phyloP scores from a whole-genome alignment of 2,329 filamentous ascomycete genomes.

The Fusarium illudens region DNA sequence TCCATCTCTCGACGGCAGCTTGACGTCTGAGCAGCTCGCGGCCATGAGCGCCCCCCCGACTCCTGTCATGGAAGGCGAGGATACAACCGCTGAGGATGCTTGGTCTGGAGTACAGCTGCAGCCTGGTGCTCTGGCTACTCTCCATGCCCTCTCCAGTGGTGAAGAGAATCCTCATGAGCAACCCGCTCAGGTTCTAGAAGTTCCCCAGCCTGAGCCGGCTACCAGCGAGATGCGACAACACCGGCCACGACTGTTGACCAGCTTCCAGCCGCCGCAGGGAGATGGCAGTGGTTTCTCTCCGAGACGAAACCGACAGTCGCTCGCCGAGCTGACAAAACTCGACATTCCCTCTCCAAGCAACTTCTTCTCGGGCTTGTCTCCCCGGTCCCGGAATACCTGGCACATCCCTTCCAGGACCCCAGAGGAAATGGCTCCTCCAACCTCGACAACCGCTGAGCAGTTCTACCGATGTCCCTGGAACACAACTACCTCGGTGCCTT shows the following conservation, averaged over 20 bases:
- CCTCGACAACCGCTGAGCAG: constrained; percentile 88
- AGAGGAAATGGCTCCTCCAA: constrained; percentile 69
- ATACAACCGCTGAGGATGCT: constrained; percentile 63
- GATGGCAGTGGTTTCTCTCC: constrained; percentile 41
- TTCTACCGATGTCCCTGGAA: constrained; percentile 90
- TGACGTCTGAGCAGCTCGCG: constrained; percentile 88
- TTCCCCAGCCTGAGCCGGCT: constrained; percentile 46
- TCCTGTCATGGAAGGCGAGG: constrained; percentile 71
- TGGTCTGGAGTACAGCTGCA: constrained; percentile 82
- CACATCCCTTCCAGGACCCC: constrained; percentile 66
- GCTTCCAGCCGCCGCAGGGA: constrained; percentile 41
- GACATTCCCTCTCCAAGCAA: constrained; percentile 91
- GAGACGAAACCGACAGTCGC: constrained; percentile 58
- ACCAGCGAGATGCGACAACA: constrained; percentile 59
- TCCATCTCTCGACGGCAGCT: constrained; percentile 88
- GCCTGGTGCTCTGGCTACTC: constrained; percentile 79
- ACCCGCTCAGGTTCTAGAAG: constrained; percentile 53
- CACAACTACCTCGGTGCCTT: constrained; percentile 50
- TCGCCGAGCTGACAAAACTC: constrained; percentile 78
- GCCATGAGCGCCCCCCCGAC: constrained; percentile 85
- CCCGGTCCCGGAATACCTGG: constrained; percentile 83
- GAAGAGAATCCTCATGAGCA: constrained; percentile 71
- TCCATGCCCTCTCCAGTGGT: constrained; percentile 74
- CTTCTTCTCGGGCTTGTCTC: constrained; percentile 87
- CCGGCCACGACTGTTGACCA: constrained; percentile 59